phyloP scores from a whole-genome alignment of 2,329 filamentous ascomycete genomes.

The Lecanosticta acicola region DNA sequence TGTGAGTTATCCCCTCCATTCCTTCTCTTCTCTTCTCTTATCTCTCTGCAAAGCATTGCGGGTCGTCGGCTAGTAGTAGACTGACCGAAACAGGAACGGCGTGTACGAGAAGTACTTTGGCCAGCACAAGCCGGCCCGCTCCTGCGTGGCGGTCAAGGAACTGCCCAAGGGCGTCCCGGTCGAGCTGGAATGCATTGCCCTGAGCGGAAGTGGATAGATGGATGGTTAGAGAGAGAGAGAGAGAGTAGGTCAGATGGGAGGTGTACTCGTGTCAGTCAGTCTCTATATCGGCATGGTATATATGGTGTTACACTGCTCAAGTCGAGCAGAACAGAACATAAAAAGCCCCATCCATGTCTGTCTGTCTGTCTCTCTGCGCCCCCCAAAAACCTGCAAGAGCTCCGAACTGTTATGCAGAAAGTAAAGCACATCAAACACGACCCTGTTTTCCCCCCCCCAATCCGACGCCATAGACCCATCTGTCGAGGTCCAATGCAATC shows the following conservation, averaged over 20 bases:
- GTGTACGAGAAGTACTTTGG: constrained; percentile 76
- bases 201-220: constrained; percentile 28
- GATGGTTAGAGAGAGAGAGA: too few species aligned
- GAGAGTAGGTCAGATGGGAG: too few species aligned
- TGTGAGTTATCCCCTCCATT: constrained; percentile 34
- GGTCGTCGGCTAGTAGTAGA: background rate
- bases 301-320: too few species aligned
- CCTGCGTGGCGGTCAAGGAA: constrained; percentile 84
- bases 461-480: too few species aligned
- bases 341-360: too few species aligned
- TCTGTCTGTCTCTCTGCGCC: too few species aligned
- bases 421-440: background rate
- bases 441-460: too few species aligned
- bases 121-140: constrained; percentile 74
- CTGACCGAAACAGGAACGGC: constrained; percentile 51
- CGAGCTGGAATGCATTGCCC: constrained; percentile 84
- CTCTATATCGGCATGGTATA: too few species aligned
- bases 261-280: too few species aligned
- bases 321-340: too few species aligned
- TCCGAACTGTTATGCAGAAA: background rate
- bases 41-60: too few species aligned
- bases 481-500: too few species aligned
- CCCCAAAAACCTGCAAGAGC: background rate
- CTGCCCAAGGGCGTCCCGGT: constrained; percentile 80
- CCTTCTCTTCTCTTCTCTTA: background rate